phyloP scores from a whole-genome alignment of 1,284 basidiomycete species.

The Apiotrichum porosum region DNA sequence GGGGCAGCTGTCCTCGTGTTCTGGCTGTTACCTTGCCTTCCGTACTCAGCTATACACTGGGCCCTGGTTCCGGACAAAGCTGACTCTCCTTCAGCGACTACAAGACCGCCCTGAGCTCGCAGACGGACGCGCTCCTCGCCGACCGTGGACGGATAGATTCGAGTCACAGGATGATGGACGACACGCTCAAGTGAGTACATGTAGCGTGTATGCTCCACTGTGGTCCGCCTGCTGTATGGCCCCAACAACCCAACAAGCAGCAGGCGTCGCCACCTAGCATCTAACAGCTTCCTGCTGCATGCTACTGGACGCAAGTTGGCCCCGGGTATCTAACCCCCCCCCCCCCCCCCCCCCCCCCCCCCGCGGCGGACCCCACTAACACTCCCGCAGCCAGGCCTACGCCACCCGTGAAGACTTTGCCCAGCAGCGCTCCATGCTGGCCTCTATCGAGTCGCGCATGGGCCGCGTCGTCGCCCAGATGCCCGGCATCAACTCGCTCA shows the following conservation, averaged over 20 bases:
- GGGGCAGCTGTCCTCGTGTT: too few relatives aligned
- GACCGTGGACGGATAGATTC: conserved; percentile 87
- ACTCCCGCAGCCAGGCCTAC: conserved; percentile 83
- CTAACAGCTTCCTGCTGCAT: too few relatives aligned
- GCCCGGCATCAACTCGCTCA: conserved; percentile 86
- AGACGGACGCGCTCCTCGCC: conserved; percentile 77
- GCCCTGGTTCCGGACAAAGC: background rate
- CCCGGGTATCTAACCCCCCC: too few relatives aligned
- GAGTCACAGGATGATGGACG: conserved; percentile 91
- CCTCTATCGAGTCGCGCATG: conserved; percentile 78
- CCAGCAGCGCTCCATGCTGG: conserved; percentile 71
- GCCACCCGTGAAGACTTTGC: conserved; percentile 92
- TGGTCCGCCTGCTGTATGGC: too few relatives aligned
- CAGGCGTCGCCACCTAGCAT: too few relatives aligned
- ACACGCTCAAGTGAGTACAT: conserved; percentile 69
- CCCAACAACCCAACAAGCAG: too few relatives aligned
- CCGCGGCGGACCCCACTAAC: too few relatives aligned
- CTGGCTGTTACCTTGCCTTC: too few relatives aligned
- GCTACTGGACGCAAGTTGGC: too few relatives aligned
- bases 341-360: too few relatives aligned
- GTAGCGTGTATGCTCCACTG: too few relatives aligned
- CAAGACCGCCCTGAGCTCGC: conserved; percentile 64
- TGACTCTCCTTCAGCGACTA: conserved; percentile 53
- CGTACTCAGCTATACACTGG: background rate
- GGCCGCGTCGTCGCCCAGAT: conserved; percentile 73